These are phyloP conservation scores for Cercospora nicotianae DNA, from an alignment of 2,329 filamentous ascomycete species.

Conservation along the genomic window DNA sequence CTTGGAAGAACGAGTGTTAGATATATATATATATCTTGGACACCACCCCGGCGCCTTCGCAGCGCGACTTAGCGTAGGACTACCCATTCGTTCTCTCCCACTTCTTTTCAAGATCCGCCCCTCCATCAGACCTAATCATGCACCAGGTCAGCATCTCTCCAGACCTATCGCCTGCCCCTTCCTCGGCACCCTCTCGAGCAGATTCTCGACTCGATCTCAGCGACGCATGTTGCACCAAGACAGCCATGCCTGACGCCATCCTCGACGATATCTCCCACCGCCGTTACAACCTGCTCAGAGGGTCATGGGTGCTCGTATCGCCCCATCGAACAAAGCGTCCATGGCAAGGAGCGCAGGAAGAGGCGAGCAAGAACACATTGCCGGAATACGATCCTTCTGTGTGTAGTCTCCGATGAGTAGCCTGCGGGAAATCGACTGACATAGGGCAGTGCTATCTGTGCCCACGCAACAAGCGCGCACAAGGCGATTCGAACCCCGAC, in stretches of 20 bases:
- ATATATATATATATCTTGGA: slow-evolving; percentile 19
- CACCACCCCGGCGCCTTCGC: not conserved
- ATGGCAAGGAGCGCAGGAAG: slow-evolving; percentile 72
- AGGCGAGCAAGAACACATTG: slow-evolving; percentile 48
- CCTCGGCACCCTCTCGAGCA: slow-evolving; percentile 20
- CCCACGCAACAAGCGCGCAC: slow-evolving; percentile 83
- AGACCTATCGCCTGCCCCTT: slow-evolving; percentile 26
- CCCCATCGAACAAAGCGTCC: slow-evolving; percentile 95
- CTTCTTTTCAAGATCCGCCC: slow-evolving; percentile 10
- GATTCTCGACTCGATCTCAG: slow-evolving; percentile 20
- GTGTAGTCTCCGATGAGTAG: slow-evolving; percentile 22
- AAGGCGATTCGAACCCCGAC: slow-evolving; percentile 80
- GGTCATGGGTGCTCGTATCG: slow-evolving; percentile 90
- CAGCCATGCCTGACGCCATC: slow-evolving; percentile 50
- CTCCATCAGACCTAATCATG: slow-evolving; percentile 25
- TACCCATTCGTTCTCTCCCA: slow-evolving; percentile 11
- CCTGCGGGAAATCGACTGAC: slow-evolving; percentile 19
- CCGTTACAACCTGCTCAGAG: slow-evolving; percentile 87
- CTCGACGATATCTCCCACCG: slow-evolving; percentile 96
- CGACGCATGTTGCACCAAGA: slow-evolving; percentile 17
- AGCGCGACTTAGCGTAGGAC: slow-evolving; percentile 9
- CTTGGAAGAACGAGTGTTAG: slow-evolving; percentile 1
- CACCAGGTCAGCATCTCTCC: slow-evolving; percentile 28
- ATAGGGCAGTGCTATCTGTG: slow-evolving; percentile 80
- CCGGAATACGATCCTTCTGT: slow-evolving; percentile 75